Evolutionary conservation across 140 eudicot genomes (phyloP).

Genomic region (Anethum foeniculum): DNA sequence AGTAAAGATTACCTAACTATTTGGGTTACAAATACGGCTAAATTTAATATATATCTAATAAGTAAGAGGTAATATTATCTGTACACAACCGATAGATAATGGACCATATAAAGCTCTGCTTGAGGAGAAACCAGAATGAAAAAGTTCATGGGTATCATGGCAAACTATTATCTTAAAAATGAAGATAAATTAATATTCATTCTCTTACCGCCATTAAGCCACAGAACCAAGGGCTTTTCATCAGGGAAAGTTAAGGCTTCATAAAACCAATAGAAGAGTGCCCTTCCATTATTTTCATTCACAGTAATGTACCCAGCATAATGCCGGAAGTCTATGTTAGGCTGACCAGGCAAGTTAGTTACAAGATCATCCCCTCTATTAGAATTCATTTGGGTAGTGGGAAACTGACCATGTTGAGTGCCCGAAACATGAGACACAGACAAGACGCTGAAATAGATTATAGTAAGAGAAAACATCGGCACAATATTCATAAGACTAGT

Average conservation of each 20-base stretch:
- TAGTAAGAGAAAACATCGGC: constrained; percentile 17
- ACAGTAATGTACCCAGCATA: constrained; percentile 79
- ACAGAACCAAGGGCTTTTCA: constrained; percentile 70
- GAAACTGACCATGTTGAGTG: constrained; percentile 43
- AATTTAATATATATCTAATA: constrained; percentile 21
- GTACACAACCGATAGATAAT: background rate
- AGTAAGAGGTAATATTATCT: constrained; percentile 10
- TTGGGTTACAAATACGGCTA: constrained; percentile 16
- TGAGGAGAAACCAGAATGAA: constrained; percentile 12
- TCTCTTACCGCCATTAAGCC: constrained; percentile 82
- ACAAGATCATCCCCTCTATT: constrained; percentile 40
- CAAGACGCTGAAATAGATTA: constrained; percentile 22
- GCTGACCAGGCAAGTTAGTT: constrained; percentile 67
- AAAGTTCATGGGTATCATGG: background rate
- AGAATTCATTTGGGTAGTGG: constrained; percentile 28
- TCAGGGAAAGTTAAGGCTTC: constrained; percentile 59
- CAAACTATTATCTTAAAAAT: background rate
- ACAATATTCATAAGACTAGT: constrained; percentile 41
- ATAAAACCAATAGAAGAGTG: constrained; percentile 78
- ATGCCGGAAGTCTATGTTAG: constrained; percentile 53
- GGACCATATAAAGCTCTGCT: constrained; percentile 5
- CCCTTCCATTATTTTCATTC: constrained; percentile 61
- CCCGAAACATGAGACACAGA: constrained; percentile 29
- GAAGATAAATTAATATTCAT: background rate
- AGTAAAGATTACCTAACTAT: constrained; percentile 2